Evolutionary conservation across 1,139 yeast genomes (phyloP).

Genomic region (Kurtzmaniella quercitrusa): DNA sequence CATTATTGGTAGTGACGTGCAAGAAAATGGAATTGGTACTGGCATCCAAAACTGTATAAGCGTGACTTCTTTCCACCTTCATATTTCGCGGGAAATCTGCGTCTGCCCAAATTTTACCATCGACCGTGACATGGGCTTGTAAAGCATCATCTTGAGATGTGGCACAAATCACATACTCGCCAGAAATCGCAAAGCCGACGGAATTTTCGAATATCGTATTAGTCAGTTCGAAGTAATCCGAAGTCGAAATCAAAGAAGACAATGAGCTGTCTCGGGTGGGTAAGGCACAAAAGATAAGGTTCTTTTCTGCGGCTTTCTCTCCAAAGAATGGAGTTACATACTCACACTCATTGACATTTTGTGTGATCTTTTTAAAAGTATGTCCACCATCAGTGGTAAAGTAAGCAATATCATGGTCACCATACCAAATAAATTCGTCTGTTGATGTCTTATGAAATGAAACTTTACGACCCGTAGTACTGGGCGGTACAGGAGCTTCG

Average conservation of each 20-base stretch:
- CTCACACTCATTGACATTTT: conserved; percentile 57
- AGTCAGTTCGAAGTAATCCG: conserved; percentile 23
- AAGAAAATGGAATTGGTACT: conserved; percentile 71
- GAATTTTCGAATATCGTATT: conserved; percentile 25
- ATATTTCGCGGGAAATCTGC: conserved; percentile 77
- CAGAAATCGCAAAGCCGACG: conserved; percentile 39
- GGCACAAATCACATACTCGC: conserved; percentile 67
- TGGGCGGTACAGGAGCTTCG: conserved; percentile 50
- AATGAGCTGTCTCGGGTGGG: conserved; percentile 19
- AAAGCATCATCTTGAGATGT: conserved; percentile 45
- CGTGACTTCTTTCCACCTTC: conserved; percentile 60
- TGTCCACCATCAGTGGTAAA: conserved; percentile 63
- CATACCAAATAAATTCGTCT: conserved; percentile 66
- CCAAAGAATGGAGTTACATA: conserved; percentile 57
- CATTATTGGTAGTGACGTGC: conserved; percentile 69
- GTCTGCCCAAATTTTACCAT: conserved; percentile 76
- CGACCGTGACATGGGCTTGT: conserved; percentile 70
- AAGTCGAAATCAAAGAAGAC: conserved; percentile 14
- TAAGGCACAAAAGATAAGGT: conserved; percentile 62
- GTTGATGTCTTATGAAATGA: conserved; percentile 56
- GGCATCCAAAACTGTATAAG: conserved; percentile 82
- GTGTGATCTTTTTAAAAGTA: conserved; percentile 49
- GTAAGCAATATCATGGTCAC: conserved; percentile 51
- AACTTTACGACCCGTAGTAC: conserved; percentile 30
- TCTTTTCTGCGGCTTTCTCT: conserved; percentile 30